These are phyloP conservation scores for Microcyclospora tardicrescens DNA, from an alignment of 2,329 filamentous ascomycete species.

Conservation along the genomic window DNA sequence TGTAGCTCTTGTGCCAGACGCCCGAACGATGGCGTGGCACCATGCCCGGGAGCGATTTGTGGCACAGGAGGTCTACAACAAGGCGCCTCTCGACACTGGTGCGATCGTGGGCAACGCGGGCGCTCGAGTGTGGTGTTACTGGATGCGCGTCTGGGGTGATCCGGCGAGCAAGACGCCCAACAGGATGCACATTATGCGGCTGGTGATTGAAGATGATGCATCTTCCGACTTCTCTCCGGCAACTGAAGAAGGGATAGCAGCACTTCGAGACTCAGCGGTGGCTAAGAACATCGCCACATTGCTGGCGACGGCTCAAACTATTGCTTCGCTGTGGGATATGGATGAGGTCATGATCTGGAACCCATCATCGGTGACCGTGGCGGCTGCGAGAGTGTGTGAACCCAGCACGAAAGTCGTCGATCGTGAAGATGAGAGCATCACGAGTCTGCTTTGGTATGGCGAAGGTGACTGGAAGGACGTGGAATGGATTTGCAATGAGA, in stretches of 20 bases:
- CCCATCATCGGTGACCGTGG: slow-evolving; percentile 42
- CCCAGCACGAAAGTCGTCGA: slow-evolving; percentile 37
- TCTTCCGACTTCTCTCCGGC: slow-evolving; percentile 14
- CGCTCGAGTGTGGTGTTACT: slow-evolving; percentile 59
- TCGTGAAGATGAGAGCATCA: slow-evolving; percentile 54
- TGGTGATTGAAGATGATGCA: slow-evolving; percentile 48
- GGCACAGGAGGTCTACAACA: slow-evolving; percentile 47
- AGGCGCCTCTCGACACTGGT: slow-evolving; percentile 39
- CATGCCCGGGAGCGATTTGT: slow-evolving; percentile 72
- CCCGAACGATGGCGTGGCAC: slow-evolving; percentile 61
- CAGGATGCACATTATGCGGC: slow-evolving; percentile 54
- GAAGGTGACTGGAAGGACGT: slow-evolving; percentile 36
- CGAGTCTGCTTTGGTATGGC: slow-evolving; percentile 61
- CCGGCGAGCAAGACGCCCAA: slow-evolving; percentile 46
- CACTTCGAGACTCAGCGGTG: slow-evolving; percentile 7
- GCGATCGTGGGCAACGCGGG: slow-evolving; percentile 47
- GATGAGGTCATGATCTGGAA: slow-evolving; percentile 72
- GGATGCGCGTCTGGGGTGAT: slow-evolving; percentile 53
- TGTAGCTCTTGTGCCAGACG: slow-evolving; percentile 56
- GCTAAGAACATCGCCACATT: slow-evolving; percentile 48
- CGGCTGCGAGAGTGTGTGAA: slow-evolving; percentile 34
- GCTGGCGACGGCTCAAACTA: slow-evolving; percentile 50
- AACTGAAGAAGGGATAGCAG: slow-evolving; percentile 9
- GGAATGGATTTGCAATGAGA: slow-evolving; percentile 65
- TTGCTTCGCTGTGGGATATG: slow-evolving; percentile 61